A percentile compares a stretch with the other conserved stretches of the same genome.
Conservation (phyloP, 202 grass and related monocot genomes). For the Dendrocalamus latiflorus region DNA sequence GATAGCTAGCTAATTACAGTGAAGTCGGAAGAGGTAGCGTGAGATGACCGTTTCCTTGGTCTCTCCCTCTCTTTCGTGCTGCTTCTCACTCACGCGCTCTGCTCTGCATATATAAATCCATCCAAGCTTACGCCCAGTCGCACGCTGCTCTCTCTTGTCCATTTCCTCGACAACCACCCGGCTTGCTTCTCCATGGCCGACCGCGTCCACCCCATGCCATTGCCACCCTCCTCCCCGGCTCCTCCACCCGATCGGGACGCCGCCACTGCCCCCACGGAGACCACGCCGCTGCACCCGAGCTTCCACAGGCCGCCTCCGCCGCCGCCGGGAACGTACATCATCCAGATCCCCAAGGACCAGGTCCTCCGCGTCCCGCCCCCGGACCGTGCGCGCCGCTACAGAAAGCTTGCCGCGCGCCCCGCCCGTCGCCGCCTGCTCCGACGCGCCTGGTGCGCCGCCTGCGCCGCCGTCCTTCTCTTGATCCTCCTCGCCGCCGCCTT, state of each 20-base stretch:
- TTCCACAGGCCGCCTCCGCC: slow-evolving; percentile 12
- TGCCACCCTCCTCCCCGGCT: not conserved
- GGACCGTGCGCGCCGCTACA: slow-evolving; percentile 34
- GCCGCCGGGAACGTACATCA: slow-evolving; percentile 50
- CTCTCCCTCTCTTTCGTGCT: too few relatives aligned
- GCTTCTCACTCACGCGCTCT: too few relatives aligned
- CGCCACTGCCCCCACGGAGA: not conserved
- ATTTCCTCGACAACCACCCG: not conserved
- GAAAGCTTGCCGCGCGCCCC: slow-evolving; percentile 30
- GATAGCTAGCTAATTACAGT: too few relatives aligned
- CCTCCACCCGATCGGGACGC: not conserved
- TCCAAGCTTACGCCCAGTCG: too few relatives aligned
- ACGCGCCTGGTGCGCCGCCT: slow-evolving; percentile 25
- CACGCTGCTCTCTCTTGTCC: too few relatives aligned
- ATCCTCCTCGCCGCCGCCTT: slow-evolving; percentile 18
- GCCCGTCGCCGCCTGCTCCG: slow-evolving; percentile 6
- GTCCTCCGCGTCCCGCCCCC: slow-evolving; percentile 64
- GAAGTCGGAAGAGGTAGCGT: too few relatives aligned
- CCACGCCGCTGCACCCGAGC: slow-evolving; percentile 29
- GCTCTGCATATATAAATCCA: too few relatives aligned
- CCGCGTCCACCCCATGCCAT: slow-evolving; percentile 49
- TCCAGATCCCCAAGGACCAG: slow-evolving; percentile 80
- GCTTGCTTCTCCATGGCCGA: slow-evolving; percentile 26
- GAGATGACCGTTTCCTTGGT: too few relatives aligned
- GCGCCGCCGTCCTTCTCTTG: not conserved